Evolutionary conservation across 202 grass and related monocot species (phyloP).

Genomic region (Panicum hallii): DNA sequence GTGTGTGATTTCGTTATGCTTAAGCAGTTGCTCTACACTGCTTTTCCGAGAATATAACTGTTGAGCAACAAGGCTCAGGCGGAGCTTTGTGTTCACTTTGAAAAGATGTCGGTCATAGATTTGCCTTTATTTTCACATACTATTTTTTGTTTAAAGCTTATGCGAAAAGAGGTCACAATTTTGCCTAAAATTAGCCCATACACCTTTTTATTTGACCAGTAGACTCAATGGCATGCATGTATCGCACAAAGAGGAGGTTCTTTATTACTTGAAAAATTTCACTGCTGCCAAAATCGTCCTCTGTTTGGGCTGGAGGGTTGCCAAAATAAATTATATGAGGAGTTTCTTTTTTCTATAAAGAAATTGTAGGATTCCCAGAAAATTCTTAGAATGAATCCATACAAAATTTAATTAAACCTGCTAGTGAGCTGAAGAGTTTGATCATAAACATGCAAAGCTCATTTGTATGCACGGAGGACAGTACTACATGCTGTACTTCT

Average conservation of each 20-base stretch:
- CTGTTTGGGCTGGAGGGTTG: not conserved
- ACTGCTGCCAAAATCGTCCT: not conserved
- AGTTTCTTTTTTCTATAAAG: not conserved
- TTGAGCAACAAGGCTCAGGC: not conserved
- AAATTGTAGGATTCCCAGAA: not conserved
- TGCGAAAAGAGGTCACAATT: not conserved
- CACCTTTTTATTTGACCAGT: slow-evolving; percentile 8
- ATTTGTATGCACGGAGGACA: not conserved
- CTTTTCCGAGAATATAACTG: not conserved
- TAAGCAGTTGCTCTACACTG: not conserved
- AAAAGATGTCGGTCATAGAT: not conserved
- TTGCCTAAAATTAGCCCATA: not conserved
- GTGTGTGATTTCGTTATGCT: not conserved
- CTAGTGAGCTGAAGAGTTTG: too few relatives aligned
- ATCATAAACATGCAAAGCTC: too few relatives aligned
- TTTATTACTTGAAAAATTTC: not conserved
- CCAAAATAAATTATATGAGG: not conserved
- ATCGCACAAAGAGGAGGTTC: too few relatives aligned
- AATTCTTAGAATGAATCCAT: not conserved
- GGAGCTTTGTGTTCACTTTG: not conserved
- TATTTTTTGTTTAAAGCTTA: not conserved
- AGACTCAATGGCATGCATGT: not conserved
- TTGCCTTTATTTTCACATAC: not conserved
- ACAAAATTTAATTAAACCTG: not conserved
- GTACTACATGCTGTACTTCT: not conserved